Percentiles rank a stretch among this genome's conserved stretches.
These are phyloP conservation scores for Candida ficus DNA, from an alignment of 805 yeast species.

Conservation along the genomic window DNA sequence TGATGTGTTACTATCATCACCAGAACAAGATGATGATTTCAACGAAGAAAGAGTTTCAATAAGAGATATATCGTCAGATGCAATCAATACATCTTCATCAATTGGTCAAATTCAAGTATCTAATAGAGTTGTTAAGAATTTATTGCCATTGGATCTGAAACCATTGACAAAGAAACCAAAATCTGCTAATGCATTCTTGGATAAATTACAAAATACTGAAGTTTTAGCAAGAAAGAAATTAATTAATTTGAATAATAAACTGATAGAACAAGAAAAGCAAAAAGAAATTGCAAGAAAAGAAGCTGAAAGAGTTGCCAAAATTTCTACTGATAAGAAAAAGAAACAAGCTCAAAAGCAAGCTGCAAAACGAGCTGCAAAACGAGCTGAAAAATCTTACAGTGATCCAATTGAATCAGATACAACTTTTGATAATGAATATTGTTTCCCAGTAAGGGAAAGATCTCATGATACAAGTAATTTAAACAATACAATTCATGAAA, in stretches of 20 bases:
- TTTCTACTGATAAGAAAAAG: no score
- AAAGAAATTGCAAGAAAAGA: not conserved
- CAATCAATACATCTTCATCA: constrained; percentile 1
- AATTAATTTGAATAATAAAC: not conserved
- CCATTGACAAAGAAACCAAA: not conserved
- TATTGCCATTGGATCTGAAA: not conserved
- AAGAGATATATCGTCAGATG: not conserved
- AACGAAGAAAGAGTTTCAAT: not conserved
- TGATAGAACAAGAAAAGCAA: not conserved
- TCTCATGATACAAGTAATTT: no score
- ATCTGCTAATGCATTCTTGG: not conserved
- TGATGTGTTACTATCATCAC: constrained; percentile 4
- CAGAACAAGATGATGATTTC: not conserved
- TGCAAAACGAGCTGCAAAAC: not conserved
- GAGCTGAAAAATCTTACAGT: not conserved
- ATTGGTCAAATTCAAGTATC: constrained; percentile 1
- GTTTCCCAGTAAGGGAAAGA: no score
- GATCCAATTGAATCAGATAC: constrained; percentile 4
- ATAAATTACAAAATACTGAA: not conserved
- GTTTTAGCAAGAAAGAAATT: not conserved
- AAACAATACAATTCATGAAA: no score
- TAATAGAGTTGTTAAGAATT: not conserved
- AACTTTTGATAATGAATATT: no score
- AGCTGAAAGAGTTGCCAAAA: no score
- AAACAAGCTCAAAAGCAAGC: no score